Conservation (phyloP, 305 asterid genomes). For the Solanum hybrid region DNA sequence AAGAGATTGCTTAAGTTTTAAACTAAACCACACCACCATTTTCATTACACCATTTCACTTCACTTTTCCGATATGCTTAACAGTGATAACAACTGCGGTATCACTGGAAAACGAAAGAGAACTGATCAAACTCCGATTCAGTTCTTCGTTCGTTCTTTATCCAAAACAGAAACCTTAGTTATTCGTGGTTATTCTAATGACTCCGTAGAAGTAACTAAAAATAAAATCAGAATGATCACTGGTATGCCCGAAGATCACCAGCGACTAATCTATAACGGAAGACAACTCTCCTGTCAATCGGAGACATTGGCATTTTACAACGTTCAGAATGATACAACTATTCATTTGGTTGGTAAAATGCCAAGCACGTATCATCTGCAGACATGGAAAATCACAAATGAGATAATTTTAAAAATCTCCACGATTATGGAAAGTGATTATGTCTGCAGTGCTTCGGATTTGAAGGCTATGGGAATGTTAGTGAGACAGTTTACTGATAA, state of each 20-base stretch:
- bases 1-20: background rate
- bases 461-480: background rate
- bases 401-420: background rate
- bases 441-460: background rate
- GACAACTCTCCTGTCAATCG: background rate
- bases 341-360: background rate
- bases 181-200: background rate
- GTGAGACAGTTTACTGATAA: background rate
- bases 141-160: background rate
- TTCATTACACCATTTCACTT: background rate
- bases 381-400: background rate
- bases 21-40: background rate
- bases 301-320: background rate
- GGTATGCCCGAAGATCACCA: background rate
- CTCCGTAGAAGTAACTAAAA: background rate
- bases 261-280: background rate
- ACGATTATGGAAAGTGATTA: background rate
- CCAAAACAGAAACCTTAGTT: background rate
- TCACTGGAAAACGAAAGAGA: background rate
- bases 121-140: background rate
- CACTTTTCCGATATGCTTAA: background rate
- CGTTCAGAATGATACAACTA: background rate
- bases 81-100: background rate
- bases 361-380: background rate
- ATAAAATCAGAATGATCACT: background rate